Evolutionary conservation across 352 stramenopile genomes (phyloP), one percentile per base, ranked within the genome.

Genomic region (Hyaloperonospora brassicae): DNA sequence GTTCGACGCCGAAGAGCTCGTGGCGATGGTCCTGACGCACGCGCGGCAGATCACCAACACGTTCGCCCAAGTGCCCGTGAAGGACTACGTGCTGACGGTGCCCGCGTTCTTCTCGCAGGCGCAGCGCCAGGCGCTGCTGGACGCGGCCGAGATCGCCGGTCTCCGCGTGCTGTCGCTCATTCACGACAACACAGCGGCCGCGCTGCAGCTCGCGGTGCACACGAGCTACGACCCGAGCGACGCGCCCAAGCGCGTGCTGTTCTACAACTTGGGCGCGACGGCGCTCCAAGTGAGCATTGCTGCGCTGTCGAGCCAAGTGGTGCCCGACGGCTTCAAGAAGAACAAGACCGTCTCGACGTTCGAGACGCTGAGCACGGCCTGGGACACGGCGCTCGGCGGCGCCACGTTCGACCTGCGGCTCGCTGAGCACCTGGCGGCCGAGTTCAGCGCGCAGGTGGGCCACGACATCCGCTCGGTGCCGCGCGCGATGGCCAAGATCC

Each of bases 191-290:
- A 98, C 96, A 17, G 96, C 96, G n/a, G 93, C 95, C 6, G 96
- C 94, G 10, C 62, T 99, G 17, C 95, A 99, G 52, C 96, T 97
- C 65, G 92, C 76, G 0, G 95, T 98, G 55, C 94, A 98, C 67
- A 84, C 93, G 34, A 88, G 86, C 24, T 96, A 96, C 59, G 46
- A 66, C 13, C 57, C 65, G 5, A 54, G 68, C 12, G 65, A 73
- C 23, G 76, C 84, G 42, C 93, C 96, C 22, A 80, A 94, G 47
- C 82, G 81, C 40, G 85, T 98, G 24, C 58, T 99, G 23, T 98
- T 98, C 61, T 99, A 98, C 87, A 98, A 99, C 76, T 87, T 98
- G 79, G 97, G 97, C 52, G 95, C 91, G 7, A 93, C 83, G 14
- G 87, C 85, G 9, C 56, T 96, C 27, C 92, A 98, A 65, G 85